A percentile compares a stretch with the other conserved stretches of the same genome.
Evolutionary conservation across 768 basidiomycete genomes (phyloP).

Genomic region (Suillus alpinus): DNA sequence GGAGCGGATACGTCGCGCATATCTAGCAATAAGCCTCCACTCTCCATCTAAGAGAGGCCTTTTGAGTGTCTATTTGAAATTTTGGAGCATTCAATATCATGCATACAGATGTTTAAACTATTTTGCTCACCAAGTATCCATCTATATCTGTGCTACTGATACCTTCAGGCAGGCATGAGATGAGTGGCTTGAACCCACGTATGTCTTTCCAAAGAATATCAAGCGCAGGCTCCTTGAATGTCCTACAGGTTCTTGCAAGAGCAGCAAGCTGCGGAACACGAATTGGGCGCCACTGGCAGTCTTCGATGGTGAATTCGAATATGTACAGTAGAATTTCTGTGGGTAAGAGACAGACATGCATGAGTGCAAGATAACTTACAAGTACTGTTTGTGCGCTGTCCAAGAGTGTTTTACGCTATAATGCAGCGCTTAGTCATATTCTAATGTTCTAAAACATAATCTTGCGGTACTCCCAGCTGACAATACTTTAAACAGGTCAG

Average conservation of each 20-base stretch:
- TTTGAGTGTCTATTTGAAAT: background rate
- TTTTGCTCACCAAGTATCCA: background rate
- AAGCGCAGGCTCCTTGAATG: slow-evolving; percentile 1
- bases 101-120: background rate
- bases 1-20: background rate
- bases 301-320: too few relatives aligned
- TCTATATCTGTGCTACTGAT: too few relatives aligned
- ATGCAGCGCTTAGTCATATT: too few relatives aligned
- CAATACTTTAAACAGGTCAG: too few relatives aligned
- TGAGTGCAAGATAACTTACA: too few relatives aligned
- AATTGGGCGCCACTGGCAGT: too few relatives aligned
- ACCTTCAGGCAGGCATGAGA: background rate
- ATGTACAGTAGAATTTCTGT: too few relatives aligned
- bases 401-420: too few relatives aligned
- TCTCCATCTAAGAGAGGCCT: background rate
- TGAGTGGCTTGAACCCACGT: background rate
- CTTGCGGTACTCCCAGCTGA: too few relatives aligned
- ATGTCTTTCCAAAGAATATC: background rate
- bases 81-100: background rate
- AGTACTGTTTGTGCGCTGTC: too few relatives aligned
- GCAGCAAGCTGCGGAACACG: background rate
- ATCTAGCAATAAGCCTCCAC: background rate
- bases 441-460: too few relatives aligned
- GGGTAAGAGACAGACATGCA: too few relatives aligned
- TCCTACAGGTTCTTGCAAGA: slow-evolving; percentile 1